phyloP scores from a whole-genome alignment of 345 rosid species.

The Acer campestre region DNA sequence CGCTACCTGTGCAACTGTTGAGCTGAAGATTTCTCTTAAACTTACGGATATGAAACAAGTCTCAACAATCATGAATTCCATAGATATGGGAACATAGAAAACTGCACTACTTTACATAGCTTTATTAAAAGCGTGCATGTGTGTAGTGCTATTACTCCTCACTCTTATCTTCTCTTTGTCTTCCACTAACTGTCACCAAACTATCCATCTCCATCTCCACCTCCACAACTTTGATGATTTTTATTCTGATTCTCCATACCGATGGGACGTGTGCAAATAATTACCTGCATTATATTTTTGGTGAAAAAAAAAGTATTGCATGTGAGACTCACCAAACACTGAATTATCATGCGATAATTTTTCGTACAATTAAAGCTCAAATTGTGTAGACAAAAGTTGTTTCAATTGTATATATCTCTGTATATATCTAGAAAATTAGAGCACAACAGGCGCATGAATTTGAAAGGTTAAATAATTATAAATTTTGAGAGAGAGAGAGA shows the following conservation, averaged over 20 bases:
- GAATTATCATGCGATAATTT: too few relatives aligned
- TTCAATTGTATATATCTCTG: neutral
- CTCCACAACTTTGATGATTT: neutral
- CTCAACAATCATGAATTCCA: too few relatives aligned
- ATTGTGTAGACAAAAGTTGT: neutral
- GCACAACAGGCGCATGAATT: neutral
- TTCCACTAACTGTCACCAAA: neutral
- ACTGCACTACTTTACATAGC: too few relatives aligned
- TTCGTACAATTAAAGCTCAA: neutral
- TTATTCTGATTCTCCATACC: neutral
- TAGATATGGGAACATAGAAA: too few relatives aligned
- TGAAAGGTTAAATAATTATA: neutral
- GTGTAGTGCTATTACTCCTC: neutral
- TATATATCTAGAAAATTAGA: neutral
- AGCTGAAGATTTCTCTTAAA: too few relatives aligned
- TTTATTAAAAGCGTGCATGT: neutral
- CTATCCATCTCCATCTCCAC: neutral
- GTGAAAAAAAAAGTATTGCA: neutral
- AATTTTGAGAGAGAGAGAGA: too few relatives aligned
- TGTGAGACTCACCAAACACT: neutral
- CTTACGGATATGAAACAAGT: too few relatives aligned
- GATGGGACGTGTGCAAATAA: neutral
- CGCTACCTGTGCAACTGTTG: too few relatives aligned
- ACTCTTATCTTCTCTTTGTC: too few relatives aligned
- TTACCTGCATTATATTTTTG: neutral